These are phyloP conservation scores for Xylariaceae sp. DNA, from an alignment of 2,329 filamentous ascomycete genomes.

Conservation along the genomic window DNA sequence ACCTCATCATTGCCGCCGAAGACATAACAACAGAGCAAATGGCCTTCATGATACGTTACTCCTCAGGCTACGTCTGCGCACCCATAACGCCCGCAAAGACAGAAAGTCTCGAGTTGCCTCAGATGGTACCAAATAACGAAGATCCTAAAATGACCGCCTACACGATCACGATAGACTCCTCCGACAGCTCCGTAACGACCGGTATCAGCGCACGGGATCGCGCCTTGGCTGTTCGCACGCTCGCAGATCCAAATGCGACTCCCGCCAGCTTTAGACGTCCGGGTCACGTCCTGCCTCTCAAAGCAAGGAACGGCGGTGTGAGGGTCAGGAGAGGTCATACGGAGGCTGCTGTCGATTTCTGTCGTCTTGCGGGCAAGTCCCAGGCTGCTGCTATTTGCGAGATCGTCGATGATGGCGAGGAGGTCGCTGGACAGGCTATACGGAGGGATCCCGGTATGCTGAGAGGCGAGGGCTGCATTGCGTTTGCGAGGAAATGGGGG, in stretches of 20 bases:
- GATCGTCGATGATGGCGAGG: conserved; percentile 80
- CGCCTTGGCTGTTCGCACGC: conserved; percentile 72
- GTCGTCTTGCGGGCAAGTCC: conserved; percentile 74
- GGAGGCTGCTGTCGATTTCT: conserved; percentile 90
- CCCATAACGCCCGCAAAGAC: conserved; percentile 72
- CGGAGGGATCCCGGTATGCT: conserved; percentile 79
- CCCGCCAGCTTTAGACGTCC: conserved; percentile 71
- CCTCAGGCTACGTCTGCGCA: conserved; percentile 87
- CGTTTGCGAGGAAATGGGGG: conserved; percentile 84
- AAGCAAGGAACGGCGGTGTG: conserved; percentile 76
- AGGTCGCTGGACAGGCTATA: conserved; percentile 65
- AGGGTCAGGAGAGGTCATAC: conserved; percentile 81
- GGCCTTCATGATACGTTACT: conserved; percentile 92
- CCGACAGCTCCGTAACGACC: conserved; percentile 71
- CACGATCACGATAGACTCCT: conserved; percentile 82
- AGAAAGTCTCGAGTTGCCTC: conserved; percentile 71
- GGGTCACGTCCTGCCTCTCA: conserved; percentile 86
- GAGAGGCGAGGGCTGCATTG: conserved; percentile 81
- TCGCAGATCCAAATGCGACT: conserved; percentile 64
- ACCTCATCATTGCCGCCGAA: conserved; percentile 90
- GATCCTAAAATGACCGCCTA: conserved; percentile 92
- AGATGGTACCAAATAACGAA: conserved; percentile 75
- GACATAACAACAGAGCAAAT: conserved; percentile 84
- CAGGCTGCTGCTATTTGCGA: conserved; percentile 85
- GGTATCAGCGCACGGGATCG: conserved; percentile 90